Evolutionary conservation across 225 moss, liverwort and hornwort species (phyloP).

Genomic region (Neckera pumila): DNA sequence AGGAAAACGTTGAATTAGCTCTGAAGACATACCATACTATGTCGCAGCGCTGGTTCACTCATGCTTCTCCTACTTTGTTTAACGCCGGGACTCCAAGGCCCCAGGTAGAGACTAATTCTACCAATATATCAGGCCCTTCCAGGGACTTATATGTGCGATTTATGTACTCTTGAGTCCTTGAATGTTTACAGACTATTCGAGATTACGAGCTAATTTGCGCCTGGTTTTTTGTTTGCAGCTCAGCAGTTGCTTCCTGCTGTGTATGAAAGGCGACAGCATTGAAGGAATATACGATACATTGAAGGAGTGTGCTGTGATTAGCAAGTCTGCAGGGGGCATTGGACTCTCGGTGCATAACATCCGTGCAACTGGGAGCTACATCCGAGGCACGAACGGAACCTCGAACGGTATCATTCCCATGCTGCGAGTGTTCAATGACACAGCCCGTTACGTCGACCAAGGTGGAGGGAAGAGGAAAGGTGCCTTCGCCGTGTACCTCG

Average conservation of each 20-base stretch:
- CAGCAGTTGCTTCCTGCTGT: constrained; percentile 86
- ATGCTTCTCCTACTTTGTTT: constrained; percentile 85
- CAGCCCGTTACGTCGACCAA: constrained; percentile 87
- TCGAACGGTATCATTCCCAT: constrained; percentile 90
- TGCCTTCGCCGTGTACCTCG: constrained; percentile 80
- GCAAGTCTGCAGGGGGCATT: constrained; percentile 87
- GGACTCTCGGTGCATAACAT: constrained; percentile 79
- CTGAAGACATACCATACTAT: constrained; percentile 80
- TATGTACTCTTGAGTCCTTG: no score
- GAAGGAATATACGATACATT: constrained; percentile 91
- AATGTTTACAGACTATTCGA: background rate
- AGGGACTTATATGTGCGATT: background rate
- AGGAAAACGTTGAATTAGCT: constrained; percentile 40
- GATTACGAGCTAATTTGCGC: background rate
- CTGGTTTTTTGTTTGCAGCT: constrained; percentile 19
- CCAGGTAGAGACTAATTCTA: constrained; percentile 19
- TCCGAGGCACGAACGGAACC: constrained; percentile 83
- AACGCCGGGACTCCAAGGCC: constrained; percentile 86
- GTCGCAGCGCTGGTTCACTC: constrained; percentile 97
- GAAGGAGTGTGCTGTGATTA: constrained; percentile 90
- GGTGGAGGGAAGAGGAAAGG: constrained; percentile 98
- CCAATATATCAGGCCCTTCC: no score
- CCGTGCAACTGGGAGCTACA: constrained; percentile 85
- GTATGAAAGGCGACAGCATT: constrained; percentile 92
- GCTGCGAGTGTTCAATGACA: constrained; percentile 92